phyloP scores from a whole-genome alignment of 345 rosid species.

The Triadica sebifera region DNA sequence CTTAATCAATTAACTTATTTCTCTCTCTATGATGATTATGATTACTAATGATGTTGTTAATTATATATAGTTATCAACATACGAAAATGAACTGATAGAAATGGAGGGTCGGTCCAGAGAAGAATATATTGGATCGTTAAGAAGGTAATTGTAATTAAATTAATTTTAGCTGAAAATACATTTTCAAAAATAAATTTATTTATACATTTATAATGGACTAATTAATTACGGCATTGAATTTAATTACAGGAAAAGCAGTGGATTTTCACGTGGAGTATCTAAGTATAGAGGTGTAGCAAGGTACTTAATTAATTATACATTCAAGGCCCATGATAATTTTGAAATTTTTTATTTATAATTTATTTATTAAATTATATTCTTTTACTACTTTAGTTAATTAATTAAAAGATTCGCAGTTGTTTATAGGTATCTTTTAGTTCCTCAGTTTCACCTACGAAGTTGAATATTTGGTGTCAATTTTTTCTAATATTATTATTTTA shows the following conservation, averaged over 20 bases:
- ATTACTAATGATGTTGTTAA: neutral
- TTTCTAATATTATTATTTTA: neutral
- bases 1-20: neutral
- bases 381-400: too few species aligned
- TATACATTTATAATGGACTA: neutral
- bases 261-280: constrained; percentile 89
- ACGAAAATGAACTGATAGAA: constrained; percentile 60
- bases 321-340: too few species aligned
- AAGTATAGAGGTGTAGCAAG: constrained; percentile 96
- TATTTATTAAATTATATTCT: too few species aligned
- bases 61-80: constrained; percentile 47
- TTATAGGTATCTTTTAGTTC: neutral
- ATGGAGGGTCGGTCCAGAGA: constrained; percentile 81
- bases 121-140: constrained; percentile 81
- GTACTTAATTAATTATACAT: constrained; percentile 31
- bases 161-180: neutral
- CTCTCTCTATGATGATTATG: neutral
- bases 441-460: neutral
- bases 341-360: too few species aligned
- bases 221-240: neutral
- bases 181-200: neutral
- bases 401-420: too few species aligned
- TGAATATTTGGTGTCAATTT: neutral
- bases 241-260: constrained; percentile 72
- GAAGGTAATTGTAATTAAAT: constrained; percentile 47